Conservation (phyloP, 805 yeast species). For the Hanseniaspora lachancei region DNA sequence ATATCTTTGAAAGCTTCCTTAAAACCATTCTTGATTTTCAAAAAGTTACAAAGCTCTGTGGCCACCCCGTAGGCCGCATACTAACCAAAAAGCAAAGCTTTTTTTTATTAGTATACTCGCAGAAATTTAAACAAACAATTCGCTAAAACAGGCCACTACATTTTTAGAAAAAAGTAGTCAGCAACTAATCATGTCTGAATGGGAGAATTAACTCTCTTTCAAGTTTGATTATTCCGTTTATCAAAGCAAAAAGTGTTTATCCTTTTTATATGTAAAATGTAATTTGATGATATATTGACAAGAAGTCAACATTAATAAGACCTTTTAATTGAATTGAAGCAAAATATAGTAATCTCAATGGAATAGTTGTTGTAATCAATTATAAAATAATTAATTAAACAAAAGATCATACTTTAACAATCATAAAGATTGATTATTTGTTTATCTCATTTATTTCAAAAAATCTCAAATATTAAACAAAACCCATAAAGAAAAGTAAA, state of each 20-base stretch:
- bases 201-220: constrained; percentile 12
- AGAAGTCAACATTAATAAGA: not conserved
- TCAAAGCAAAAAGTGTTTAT: constrained; percentile 5
- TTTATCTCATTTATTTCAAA: not conserved
- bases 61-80: constrained; percentile 11
- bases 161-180: not conserved
- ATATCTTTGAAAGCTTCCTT: not conserved
- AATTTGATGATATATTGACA: not conserved
- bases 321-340: not conserved
- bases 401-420: not conserved
- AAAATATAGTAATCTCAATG: constrained; percentile 2
- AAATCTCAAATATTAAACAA: not conserved
- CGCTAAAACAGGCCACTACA: constrained; percentile 1
- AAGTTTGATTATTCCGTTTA: constrained; percentile 7
- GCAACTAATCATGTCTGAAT: constrained; percentile 3
- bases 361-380: not conserved
- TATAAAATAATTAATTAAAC: not conserved
- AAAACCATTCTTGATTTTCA: not conserved
- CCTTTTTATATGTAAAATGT: constrained; percentile 12
- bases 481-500: not conserved
- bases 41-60: not conserved
- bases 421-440: not conserved
- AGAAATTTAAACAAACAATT: constrained; percentile 4
- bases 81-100: not conserved
- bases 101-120: constrained; percentile 6